phyloP scores from a whole-genome alignment of 1,284 basidiomycete genomes.

The Schizophyllum commune region DNA sequence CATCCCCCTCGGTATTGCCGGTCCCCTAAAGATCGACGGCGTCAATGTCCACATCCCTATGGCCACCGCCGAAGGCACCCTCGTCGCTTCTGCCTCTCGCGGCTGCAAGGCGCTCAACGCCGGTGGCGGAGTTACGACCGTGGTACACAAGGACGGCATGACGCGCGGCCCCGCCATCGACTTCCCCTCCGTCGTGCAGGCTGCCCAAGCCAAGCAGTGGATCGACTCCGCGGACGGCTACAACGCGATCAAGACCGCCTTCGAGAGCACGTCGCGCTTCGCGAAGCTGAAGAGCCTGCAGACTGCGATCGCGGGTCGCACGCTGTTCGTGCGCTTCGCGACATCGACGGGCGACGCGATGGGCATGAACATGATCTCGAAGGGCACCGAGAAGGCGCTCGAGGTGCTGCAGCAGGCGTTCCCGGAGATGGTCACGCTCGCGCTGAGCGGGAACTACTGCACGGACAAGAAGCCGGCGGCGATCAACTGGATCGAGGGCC shows the following conservation, averaged over 20 bases:
- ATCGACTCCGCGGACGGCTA: conserved; percentile 84
- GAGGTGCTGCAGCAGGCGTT: conserved; percentile 76
- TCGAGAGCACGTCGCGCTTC: conserved; percentile 92
- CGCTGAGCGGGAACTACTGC: conserved; percentile 97
- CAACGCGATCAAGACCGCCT: conserved; percentile 71
- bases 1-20: conserved; percentile 93
- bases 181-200: conserved; percentile 78
- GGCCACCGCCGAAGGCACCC: conserved; percentile 98
- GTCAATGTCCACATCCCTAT: conserved; percentile 88
- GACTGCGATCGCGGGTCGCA: conserved; percentile 83
- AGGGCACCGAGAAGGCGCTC: conserved; percentile 92
- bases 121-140: conserved; percentile 92
- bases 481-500: conserved; percentile 99
- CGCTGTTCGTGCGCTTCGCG: conserved; percentile 92
- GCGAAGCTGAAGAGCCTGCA: conserved; percentile 80
- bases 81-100: conserved; percentile 95
- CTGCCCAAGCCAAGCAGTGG: conserved; percentile 85
- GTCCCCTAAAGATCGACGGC: conserved; percentile 91
- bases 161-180: conserved; percentile 97
- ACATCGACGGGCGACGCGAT: conserved; percentile 97
- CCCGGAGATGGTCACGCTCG: conserved; percentile 91
- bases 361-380: conserved; percentile 99
- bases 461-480: conserved; percentile 99
- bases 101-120: conserved; percentile 98
- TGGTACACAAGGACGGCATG: conserved; percentile 93